Evolutionary conservation across 352 stramenopile species (phyloP), one percentile per base, ranked within the genome.

Genomic region (Halophytophthora batemanensis): DNA sequence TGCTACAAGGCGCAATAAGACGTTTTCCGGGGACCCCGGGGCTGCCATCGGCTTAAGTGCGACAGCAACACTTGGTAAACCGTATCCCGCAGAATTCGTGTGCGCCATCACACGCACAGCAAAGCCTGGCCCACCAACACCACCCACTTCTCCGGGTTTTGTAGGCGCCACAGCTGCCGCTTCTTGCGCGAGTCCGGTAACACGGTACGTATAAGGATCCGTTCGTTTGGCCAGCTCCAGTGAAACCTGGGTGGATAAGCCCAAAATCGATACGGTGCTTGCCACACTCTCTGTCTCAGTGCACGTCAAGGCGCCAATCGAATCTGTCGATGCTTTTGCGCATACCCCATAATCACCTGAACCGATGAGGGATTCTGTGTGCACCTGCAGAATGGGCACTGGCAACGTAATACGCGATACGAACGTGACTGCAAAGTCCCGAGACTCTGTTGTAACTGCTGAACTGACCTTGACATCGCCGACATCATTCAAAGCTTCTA

Each of bases 31-130:
- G 13, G 82, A 59, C 2, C 81, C 67, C 14, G 96, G 91, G 2
- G 86, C 74, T 12, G 74, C 85, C 66, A 94, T 93, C 3, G 95
- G 95, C 55, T 98, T 98, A 7, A 98, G 29, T 0, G 66, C 63
- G 1, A 74, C 77, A 0, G 68, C 64, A 3, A 66, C 46, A 35
- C 69, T 79, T 0, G 84, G 82, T 14, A 86, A 40, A 7, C 84
- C 77, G 21, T 88, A 90, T 0, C 77, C 82, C 6, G 80, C 77
- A 0, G 73, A 70, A 2, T 72, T 93, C 44, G 25, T 31, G 8
- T 79, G 72, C 0, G 84, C 84, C 1, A 75, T 72, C 2, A 91
- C 75, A 12, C 84, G 74, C 0, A 93, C 66, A 0, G 62, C 61
- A 47, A 87, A 94, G 1, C 82, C 84, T 1, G 64, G 55, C 0